Base-by-base conservation (phyloP, 2,329 filamentous ascomycete species). In the Akanthomyces muscarius region DNA sequence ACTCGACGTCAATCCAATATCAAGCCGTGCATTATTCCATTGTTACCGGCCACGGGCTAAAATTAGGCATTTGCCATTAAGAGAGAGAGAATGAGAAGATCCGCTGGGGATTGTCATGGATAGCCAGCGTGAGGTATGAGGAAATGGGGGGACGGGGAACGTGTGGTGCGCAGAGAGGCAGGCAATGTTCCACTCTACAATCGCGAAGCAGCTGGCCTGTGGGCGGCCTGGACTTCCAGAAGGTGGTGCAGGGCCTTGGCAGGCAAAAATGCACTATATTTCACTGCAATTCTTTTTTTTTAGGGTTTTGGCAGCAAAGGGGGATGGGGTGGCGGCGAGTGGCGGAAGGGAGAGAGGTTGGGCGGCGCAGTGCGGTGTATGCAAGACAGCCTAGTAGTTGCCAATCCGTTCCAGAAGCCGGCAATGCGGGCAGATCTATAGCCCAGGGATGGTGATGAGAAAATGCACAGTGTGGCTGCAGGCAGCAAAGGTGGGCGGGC, bases 341-440 rank as follows among this genome's bases (percentile, higher is more conserved):
- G 42, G 16, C 14, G 5, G 13, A 33, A 23, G 13, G 10, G 16
- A 59, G 45, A 7, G 38, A 42, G 53, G 53, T 21, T 36, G 50
- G 50, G 25, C 28, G 50, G 30, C 50, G 14, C 14, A 28, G 18
- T 5, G n/a, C 36, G n/a, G 45, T 14, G n/a, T 36, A 11, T 11
- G 33, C 33, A 36, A 7, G 33, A 36, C 33, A 11, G 33, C 33
- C 23, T 48, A 14, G 23, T 23, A 14, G 45, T 8, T 48, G 59
- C 8, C 59, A 36, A 61, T 61, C 50, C 59, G 59, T 61, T 54
- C 59, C 59, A 54, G 50, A 28, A 28, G 21, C 30, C 41, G 50
- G 51, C 50, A 28, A 47, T 38, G 25, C 38, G 10, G 58, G 38
- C 13, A n/a, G 25, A 18, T 48, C 41, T 55, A 55, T 21, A 16